These are phyloP conservation scores for Venturia pyrina DNA, from an alignment of 2,329 filamentous ascomycete species.

Conservation along the genomic window DNA sequence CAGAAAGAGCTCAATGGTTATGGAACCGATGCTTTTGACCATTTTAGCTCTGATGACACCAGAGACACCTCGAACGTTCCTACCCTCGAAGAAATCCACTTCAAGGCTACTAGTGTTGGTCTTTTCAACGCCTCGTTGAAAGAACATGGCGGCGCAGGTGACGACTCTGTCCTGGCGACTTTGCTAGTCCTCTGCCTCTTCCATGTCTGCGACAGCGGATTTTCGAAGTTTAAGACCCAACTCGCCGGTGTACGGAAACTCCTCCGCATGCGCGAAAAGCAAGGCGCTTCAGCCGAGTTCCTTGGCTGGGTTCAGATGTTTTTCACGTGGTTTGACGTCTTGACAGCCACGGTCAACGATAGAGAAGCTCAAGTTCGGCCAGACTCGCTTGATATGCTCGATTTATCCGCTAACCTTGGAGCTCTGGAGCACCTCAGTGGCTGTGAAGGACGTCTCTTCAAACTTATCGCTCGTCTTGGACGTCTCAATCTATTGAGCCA, in stretches of 20 bases:
- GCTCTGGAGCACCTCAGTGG: conserved; percentile 78
- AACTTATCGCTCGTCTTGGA: conserved; percentile 71
- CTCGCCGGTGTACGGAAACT: conserved; percentile 90
- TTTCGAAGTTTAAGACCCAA: conserved; percentile 87
- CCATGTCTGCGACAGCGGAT: conserved; percentile 84
- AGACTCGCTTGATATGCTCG: conserved; percentile 52
- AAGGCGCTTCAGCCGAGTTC: conserved; percentile 45
- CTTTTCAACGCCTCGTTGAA: conserved; percentile 77
- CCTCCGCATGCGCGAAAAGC: conserved; percentile 30
- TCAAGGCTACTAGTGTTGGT: conserved; percentile 74
- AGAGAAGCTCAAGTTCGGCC: conserved; percentile 70
- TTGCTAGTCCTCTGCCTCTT: conserved; percentile 84
- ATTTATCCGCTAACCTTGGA: conserved; percentile 56
- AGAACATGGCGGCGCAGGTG: conserved; percentile 61
- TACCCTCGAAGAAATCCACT: conserved; percentile 66
- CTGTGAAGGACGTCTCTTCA: conserved; percentile 80
- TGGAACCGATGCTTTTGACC: conserved; percentile 20
- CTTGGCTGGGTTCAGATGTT: conserved; percentile 86
- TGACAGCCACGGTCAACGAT: conserved; percentile 86
- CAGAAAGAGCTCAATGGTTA: conserved; percentile 39
- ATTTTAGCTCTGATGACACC: conserved; percentile 26
- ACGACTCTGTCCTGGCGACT: conserved; percentile 81
- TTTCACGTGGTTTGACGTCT: conserved; percentile 90
- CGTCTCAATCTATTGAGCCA: conserved; percentile 78
- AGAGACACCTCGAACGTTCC: conserved; percentile 43